Base-by-base conservation (phyloP, 345 rosid species). In the Odontarrhena argentea region DNA sequence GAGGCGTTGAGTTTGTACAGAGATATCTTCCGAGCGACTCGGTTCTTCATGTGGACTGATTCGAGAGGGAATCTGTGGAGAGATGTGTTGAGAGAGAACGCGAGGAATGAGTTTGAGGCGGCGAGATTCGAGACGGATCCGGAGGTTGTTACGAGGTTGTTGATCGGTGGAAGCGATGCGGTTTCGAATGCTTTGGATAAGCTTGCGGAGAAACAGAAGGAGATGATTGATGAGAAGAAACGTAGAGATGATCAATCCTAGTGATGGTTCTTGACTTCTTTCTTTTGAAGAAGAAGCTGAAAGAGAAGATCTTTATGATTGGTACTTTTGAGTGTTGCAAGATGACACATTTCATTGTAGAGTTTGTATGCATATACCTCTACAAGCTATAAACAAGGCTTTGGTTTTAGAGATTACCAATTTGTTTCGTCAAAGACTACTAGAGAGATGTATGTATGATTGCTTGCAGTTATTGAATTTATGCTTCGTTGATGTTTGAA, bases 121-220 rank as follows among this genome's bases (percentile, higher is more conserved):
- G 94, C 96, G 8, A 78, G 96, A 53, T 83, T 79, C 67, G 94
- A 93, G 77, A 84, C 73, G 63, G 97, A 94, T 67, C 95, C 97
- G 7, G 95, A 94, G 73, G 67, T 84, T 7, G 80, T 91, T 40
- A 84, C 91, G 9, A 82, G 86, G 61, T 70, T 91, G 51, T 78
- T 94, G 15, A 94, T 88, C 4, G 94, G 94, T 30, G 92, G 97
- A 12, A 81, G 86, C 42, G 97, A 94, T 9, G 92, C 95, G 0
- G 86, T 91, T 43, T 79, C 88, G 4, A 78, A 82, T 14, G 84
- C 96, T 2, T 61, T 88, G 0, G 95, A 94, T 43, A 91, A 85
- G 71, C 86, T 91, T 6, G 85, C 74, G 4, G 96, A 91, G 84
- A 84, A 90, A 82, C 90, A 88, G 43, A 79, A 70, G 63, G 86